A percentile compares a stretch with the other conserved stretches of the same genome.
Evolutionary conservation across 495 filamentous ascomycete genomes (phyloP).

Genomic region (Lophiostoma macrostomum): DNA sequence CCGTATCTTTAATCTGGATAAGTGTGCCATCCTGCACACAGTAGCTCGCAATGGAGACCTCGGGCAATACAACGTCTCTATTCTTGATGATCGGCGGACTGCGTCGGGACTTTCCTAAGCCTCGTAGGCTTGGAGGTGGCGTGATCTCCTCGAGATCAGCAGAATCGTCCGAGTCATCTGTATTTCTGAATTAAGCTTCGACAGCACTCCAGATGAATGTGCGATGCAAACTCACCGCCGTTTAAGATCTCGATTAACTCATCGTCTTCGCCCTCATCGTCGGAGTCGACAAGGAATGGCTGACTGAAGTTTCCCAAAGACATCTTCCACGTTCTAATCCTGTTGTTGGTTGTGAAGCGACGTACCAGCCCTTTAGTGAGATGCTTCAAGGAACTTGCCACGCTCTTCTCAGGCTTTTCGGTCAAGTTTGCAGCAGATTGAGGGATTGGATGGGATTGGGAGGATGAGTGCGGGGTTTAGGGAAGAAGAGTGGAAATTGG

Average conservation of each 20-base stretch:
- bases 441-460: too few species aligned
- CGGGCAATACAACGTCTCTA: not conserved
- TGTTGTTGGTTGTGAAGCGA: too few species aligned
- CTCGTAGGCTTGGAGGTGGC: too few species aligned
- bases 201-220: too few species aligned
- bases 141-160: constrained; percentile 7
- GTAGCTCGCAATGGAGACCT: not conserved
- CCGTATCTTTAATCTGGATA: too few species aligned
- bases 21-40: too few species aligned
- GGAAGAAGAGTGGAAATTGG: not conserved
- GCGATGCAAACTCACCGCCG: not conserved
- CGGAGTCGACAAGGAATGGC: too few species aligned
- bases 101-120: not conserved
- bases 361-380: too few species aligned
- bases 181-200: too few species aligned
- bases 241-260: not conserved
- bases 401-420: too few species aligned
- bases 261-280: constrained; percentile 4
- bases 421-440: too few species aligned
- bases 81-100: not conserved
- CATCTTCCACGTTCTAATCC: not conserved
- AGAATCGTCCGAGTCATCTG: not conserved
- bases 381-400: too few species aligned
- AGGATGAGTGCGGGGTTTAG: not conserved
- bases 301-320: not conserved